Base-by-base conservation (phyloP, 2,329 filamentous ascomycete species). In the Nemania abortiva region DNA sequence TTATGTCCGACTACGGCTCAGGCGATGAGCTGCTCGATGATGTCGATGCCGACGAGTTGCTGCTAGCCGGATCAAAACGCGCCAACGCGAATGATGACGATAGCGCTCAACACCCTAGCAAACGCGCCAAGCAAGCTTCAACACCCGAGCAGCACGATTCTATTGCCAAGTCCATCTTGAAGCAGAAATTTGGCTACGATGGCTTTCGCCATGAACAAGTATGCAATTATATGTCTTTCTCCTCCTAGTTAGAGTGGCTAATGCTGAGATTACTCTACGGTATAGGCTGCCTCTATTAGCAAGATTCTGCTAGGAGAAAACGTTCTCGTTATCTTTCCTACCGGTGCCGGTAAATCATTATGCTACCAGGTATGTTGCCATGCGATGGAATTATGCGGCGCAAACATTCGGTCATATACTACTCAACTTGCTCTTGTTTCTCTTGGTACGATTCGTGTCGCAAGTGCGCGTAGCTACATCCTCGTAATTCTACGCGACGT, bases 281-380 rank as follows among this genome's bases (percentile, higher is more conserved):
- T 11, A 42, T 52, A 74, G 72, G 79, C 82, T 31, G 79, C 74
- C 0, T 82, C 82, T 15, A 85, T 85, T 29, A 63, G 72, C 6
- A 70, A 77, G 2, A 75, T 82, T 9, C 73, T 85, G 1, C 63
- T 58, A 6, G 83, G 82, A 0, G 72, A 84, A 11, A 85, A 82
- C 65, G 73, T 80, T 0, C 78, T 85, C 0, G 82, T 82, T 4
- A 74, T 85, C 22, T 85, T 85, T 62, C 84, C 84, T 3, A 85
- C 84, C 0, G 84, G 84, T 1, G 84, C 82, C 15, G 84, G 84
- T n/a, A 86, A 85, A 69, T 85, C 83, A 0, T 77, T 85, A 4
- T 85, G 84, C 62, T 85, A 85, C 55, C 84, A 85, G 77, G 83
- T 83, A 24, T 11, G 22, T 39, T 39, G 18, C 37, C 22, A 24